Evolutionary conservation across 495 filamentous ascomycete genomes (phyloP), one percentile per base, ranked within the genome.

Genomic region (Hypoxylon subgilvum): DNA sequence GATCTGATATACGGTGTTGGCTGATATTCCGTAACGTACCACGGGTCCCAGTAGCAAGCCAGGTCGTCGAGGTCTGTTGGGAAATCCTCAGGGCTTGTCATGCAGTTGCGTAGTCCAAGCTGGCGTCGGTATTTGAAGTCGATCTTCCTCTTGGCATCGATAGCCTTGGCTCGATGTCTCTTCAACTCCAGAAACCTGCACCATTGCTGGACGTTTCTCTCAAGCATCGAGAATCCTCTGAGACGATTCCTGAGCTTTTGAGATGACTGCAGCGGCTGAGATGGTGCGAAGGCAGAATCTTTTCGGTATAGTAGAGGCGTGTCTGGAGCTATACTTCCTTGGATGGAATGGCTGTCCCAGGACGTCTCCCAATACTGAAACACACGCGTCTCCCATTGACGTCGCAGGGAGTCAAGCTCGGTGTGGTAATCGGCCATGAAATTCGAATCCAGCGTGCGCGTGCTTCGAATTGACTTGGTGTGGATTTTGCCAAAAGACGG

Each of bases 11-110:
- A 47, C 17, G 44, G 44, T 8, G 25, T 35, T 8, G 44, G 44
- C n/a, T 47, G 44, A 1, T 2, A 35, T 23, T 47, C 44, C 14
- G 44, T 47, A 2, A 47, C 44, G 44, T 47, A 47, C 44, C 44
- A 47, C 16, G 28, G 18, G 12, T 47, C 44, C 44, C 44, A 47
- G 30, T 22, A 47, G 30, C 44, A 34, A 14, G 17, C 17, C 6
- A 47, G 30, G 4, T 47, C 44, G 4, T 47, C 30, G 30, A 47
- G 28, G 7, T 47, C 44, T 1, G n/a, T 35, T 13, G 44, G 44
- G 30, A 47, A 47, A n/a, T 47, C 28, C 8, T 47, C 30, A 9
- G 30, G 7, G 30, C 27, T 14, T 6, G 44, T 47, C 12, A 12
- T 34, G 17, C 28, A 23, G 1, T 35, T 22, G 17, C 44, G 44